Evolutionary conservation across 306 rosid species (phyloP).

Genomic region (Potentilla sterilis): DNA sequence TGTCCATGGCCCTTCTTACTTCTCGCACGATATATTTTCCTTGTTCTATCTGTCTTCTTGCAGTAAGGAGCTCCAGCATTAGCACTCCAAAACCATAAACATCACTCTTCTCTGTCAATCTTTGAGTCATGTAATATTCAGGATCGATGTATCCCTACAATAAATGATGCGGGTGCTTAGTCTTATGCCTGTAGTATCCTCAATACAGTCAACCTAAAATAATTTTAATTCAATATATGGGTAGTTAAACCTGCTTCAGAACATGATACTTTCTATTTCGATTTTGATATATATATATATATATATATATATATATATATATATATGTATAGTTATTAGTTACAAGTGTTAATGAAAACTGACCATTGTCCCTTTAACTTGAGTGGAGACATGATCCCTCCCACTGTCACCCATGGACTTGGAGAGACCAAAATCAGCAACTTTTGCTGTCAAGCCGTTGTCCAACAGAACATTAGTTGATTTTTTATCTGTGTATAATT

Average conservation of each 20-base stretch:
- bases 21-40: slow-evolving; percentile 57
- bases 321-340: not conserved
- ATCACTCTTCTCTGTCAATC: slow-evolving; percentile 34
- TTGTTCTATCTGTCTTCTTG: slow-evolving; percentile 57
- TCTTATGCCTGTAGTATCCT: not conserved
- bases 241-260: not conserved
- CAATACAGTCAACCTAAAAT: slow-evolving; percentile 20
- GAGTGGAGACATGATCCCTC: slow-evolving; percentile 57
- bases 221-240: slow-evolving; percentile 5
- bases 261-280: not conserved
- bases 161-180: not conserved
- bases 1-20: slow-evolving; percentile 44
- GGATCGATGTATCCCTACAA: slow-evolving; percentile 58
- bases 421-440: slow-evolving; percentile 83
- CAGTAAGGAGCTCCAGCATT: slow-evolving; percentile 56
- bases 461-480: slow-evolving; percentile 74
- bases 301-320: too few relatives aligned
- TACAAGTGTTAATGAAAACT: not conserved
- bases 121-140: slow-evolving; percentile 27
- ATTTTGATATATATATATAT: not conserved
- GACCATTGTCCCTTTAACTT: slow-evolving; percentile 81
- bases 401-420: slow-evolving; percentile 56
- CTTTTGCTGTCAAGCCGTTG: slow-evolving; percentile 60
- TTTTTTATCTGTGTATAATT: slow-evolving; percentile 79
- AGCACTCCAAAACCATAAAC: slow-evolving; percentile 66